Evolutionary conservation across 371 early-diverging fungal species (phyloP).

Genomic region (Synchytrium microbalum): DNA sequence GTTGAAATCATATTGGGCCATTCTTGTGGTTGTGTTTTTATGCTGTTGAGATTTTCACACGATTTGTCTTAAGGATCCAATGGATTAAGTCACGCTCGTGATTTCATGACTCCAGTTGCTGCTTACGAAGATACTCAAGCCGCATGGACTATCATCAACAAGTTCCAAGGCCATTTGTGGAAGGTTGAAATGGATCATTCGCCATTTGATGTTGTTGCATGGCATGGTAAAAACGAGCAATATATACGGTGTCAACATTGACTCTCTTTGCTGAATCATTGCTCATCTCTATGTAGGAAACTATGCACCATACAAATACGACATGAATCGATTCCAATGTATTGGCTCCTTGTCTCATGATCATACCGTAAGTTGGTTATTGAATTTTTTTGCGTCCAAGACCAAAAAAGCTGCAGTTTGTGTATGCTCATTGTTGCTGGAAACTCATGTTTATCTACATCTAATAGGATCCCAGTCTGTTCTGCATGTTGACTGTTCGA

Average conservation of each 20-base stretch:
- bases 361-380: conserved; percentile 27
- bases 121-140: conserved; percentile 55
- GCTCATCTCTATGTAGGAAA: too few species aligned
- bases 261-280: too few species aligned
- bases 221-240: too few species aligned
- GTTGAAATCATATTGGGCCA: not conserved
- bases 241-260: too few species aligned
- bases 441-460: not conserved
- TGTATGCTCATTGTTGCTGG: not conserved
- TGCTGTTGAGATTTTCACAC: too few species aligned
- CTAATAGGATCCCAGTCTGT: conserved; percentile 78
- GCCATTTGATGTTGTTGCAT: conserved; percentile 94
- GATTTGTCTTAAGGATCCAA: conserved; percentile 55
- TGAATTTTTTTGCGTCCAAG: too few species aligned
- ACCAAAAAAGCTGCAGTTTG: too few species aligned
- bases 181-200: conserved; percentile 58
- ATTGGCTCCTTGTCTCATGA: conserved; percentile 39
- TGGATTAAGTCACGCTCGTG: conserved; percentile 89
- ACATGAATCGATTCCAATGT: conserved; percentile 47
- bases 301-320: conserved; percentile 86
- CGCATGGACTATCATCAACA: conserved; percentile 55
- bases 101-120: conserved; percentile 85
- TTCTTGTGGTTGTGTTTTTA: too few species aligned
- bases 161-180: conserved; percentile 77
- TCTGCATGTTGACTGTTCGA: conserved; percentile 88